Base-by-base conservation (phyloP, 495 filamentous ascomycete genomes). In the Elasticomyces elasticus region DNA sequence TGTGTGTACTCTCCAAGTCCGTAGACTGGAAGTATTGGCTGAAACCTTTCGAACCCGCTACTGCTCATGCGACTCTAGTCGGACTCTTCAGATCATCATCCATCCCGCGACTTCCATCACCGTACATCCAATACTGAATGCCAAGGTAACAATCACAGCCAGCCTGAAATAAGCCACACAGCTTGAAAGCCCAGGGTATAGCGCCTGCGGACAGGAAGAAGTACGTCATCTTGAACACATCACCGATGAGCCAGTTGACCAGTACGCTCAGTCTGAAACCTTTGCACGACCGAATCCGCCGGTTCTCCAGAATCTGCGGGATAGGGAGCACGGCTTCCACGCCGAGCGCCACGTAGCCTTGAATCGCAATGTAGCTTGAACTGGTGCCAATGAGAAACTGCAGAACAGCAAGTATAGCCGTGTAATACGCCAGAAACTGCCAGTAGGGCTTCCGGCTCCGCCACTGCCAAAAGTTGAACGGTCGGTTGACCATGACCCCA, bases 391-490 rank as follows among this genome's bases (percentile, higher is more conserved):
- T 67, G 49, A 91, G 64, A 41, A 90, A 66, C 61, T 96, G 88
- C 50, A 92, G 71, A 25, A 78, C 71, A 28, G 80, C 69, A 13
- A 95, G 74, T 3, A 69, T 64, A 49, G 78, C 71, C 61, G 83
- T 77, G 54, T 94, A 79, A 69, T 84, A 84, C 28, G 78, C 71
- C 35, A 98, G 65, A 66, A 89, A 94, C 59, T 84, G 76, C 89
- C 90, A 98, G 67, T 95, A 98, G 77, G 91, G 90, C 59, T 83
- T 84, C 19, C 84, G 76, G 26, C 77, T 79, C 59, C 76, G 80
- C 92, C 92, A 98, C 65, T 88, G 86, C 92, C 92, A 98, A 66
- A 98, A 98, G 55, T 85, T 79, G 64, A 84, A 97, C 1, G 92
- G 91, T 51, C 92, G 74, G 52, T 70, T 61, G 23, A 61, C 58